Evolutionary conservation across 2,329 filamentous ascomycete species (phyloP).

Genomic region (Ceratocystis papillata): DNA sequence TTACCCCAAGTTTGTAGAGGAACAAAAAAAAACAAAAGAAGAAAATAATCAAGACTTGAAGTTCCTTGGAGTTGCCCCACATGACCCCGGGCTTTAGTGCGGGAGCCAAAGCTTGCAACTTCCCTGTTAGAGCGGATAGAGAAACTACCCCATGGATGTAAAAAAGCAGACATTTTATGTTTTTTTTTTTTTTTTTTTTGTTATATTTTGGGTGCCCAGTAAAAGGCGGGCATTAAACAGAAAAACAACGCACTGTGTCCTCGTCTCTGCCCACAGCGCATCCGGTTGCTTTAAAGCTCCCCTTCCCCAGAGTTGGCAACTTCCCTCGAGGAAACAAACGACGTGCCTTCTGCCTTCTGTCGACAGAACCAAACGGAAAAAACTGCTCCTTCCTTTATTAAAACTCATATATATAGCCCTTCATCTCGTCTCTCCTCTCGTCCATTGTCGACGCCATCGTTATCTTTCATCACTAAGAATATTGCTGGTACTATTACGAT

Average conservation of each 20-base stretch:
- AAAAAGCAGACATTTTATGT: slow-evolving; percentile 9
- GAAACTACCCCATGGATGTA: slow-evolving; percentile 2
- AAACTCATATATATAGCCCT: background rate
- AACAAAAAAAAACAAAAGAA: background rate
- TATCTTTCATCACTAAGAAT: background rate
- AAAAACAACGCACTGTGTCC: background rate
- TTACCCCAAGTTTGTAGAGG: background rate
- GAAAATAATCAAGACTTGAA: background rate
- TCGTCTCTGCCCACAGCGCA: slow-evolving; percentile 3
- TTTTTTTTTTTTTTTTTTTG: no score
- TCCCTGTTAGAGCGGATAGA: slow-evolving; percentile 14
- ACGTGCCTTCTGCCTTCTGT: background rate
- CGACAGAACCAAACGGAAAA: background rate
- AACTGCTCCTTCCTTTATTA: background rate
- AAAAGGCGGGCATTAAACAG: no score
- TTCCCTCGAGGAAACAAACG: background rate
- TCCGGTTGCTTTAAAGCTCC: slow-evolving; percentile 8
- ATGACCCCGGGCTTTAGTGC: slow-evolving; percentile 5
- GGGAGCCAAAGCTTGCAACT: slow-evolving; percentile 16
- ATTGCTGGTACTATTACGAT: background rate
- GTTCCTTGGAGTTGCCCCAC: slow-evolving; percentile 11
- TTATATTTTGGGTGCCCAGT: background rate
- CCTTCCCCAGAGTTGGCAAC: slow-evolving; percentile 1
- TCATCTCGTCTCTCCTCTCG: background rate
- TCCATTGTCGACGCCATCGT: background rate